Evolutionary conservation across 257 asterid species (phyloP), one percentile per base, ranked within the genome.

Genomic region (Penstemon newberryi): DNA sequence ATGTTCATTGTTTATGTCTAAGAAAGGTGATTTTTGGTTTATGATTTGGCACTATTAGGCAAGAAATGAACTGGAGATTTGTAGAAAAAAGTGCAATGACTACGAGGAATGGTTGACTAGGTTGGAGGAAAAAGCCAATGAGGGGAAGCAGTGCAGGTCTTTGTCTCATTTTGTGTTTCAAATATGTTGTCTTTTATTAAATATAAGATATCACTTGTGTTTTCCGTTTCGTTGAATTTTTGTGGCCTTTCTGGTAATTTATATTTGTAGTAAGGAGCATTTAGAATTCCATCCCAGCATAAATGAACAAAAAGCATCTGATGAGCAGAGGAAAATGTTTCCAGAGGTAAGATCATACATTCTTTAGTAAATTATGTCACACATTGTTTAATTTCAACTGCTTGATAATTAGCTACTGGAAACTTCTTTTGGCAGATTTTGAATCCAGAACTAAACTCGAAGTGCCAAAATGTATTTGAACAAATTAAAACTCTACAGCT

Each of bases 1-100:
- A 3, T 63, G 13, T 75, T 60, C n/a, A 3, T 49, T 49, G 33
- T 11, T 3, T 73, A 58, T 57, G 36, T 61, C 42, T 71, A 18
- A 45, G 70, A 69, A 71, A 41, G 11, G 7, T 41, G 56, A 43
- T 42, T 70, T 54, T 44, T 60, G 39, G 37, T 74, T 63, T 52
- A 72, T 69, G 43, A 75, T 71, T 50, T 66, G 67, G 43, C 25
- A 70, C 19, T 60, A 25, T 60, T 76, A 90, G 97, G 90, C 75
- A 65, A 82, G 77, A 62, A 67, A 78, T 36, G 89, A 86, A 70
- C 80, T 86, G 73, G 92, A 83, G 78, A 57, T 65, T 61, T 90
- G 77, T 79, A 73, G 83, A 73, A 75, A 63, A 56, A 79, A 82
- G 44, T 80, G 85, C 80, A 73, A 76, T 73, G 77, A 62, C 76